phyloP scores from a whole-genome alignment of 1,139 yeast species.

The Yamadazyma blattariae region DNA sequence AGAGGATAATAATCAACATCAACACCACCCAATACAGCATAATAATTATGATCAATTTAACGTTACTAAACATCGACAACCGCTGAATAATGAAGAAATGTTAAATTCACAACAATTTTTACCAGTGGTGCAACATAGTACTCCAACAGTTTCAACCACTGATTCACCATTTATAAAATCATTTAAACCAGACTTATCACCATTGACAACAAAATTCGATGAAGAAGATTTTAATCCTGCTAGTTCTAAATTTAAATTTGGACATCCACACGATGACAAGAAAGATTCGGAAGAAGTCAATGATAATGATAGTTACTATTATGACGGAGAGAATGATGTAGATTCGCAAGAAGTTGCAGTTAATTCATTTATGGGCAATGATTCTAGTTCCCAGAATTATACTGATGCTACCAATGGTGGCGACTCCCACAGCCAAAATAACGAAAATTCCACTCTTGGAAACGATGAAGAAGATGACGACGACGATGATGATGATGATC shows the following conservation, averaged over 20 bases:
- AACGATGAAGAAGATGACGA: conserved; percentile 45
- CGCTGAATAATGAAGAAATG: conserved; percentile 7
- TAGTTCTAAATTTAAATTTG: conserved; percentile 15
- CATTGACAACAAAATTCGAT: conserved; percentile 31
- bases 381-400: background rate
- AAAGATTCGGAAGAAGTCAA: conserved; percentile 4
- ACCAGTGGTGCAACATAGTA: conserved; percentile 24
- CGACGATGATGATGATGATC: conserved; percentile 34
- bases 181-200: conserved; percentile 37
- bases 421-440: conserved; percentile 8
- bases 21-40: conserved; percentile 1
- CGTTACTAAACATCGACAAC: conserved; percentile 5
- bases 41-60: conserved; percentile 6
- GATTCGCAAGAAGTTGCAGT: conserved; percentile 1
- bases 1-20: conserved; percentile 11
- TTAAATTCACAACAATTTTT: conserved; percentile 16
- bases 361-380: conserved; percentile 1
- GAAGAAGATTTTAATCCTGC: conserved; percentile 11
- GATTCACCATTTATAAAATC: conserved; percentile 22
- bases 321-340: conserved; percentile 1
- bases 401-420: conserved; percentile 7
- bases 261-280: conserved; percentile 10
- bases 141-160: conserved; percentile 28
- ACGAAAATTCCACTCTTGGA: too few species aligned
- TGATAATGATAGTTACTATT: conserved; percentile 6